Conservation (phyloP, 192 early-diverging fungal species). For the Kappamyces sp. region DNA sequence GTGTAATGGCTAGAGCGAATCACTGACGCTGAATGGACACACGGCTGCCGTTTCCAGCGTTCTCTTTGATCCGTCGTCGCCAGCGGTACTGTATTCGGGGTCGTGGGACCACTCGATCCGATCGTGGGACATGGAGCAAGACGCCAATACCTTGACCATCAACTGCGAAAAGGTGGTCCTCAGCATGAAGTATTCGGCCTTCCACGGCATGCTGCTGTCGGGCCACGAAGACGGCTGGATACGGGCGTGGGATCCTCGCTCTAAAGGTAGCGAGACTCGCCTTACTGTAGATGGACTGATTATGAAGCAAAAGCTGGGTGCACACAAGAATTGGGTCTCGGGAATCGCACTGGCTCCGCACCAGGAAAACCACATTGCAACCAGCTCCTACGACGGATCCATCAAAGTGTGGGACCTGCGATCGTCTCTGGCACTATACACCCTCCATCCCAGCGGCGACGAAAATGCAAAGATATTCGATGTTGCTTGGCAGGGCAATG, state of each 20-base stretch:
- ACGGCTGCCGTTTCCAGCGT: slow-evolving; percentile 70
- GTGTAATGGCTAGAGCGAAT: slow-evolving; percentile 9
- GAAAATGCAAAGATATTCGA: slow-evolving; percentile 58
- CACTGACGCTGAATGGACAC: slow-evolving; percentile 58
- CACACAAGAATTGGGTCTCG: slow-evolving; percentile 81
- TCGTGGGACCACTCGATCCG: slow-evolving; percentile 93
- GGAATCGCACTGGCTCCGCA: slow-evolving; percentile 78
- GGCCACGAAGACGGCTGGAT: slow-evolving; percentile 81
- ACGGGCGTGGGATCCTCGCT: slow-evolving; percentile 87
- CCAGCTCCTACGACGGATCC: slow-evolving; percentile 80
- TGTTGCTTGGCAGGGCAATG: slow-evolving; percentile 63
- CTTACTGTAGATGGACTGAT: slow-evolving; percentile 55
- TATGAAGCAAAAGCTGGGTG: slow-evolving; percentile 69
- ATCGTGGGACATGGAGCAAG: slow-evolving; percentile 79
- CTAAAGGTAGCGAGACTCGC: slow-evolving; percentile 43
- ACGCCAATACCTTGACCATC: slow-evolving; percentile 34
- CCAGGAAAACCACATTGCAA: slow-evolving; percentile 67
- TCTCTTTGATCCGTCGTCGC: slow-evolving; percentile 56
- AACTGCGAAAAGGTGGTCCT: slow-evolving; percentile 83
- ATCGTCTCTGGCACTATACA: slow-evolving; percentile 77
- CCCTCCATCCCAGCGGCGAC: slow-evolving; percentile 42
- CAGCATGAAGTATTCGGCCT: slow-evolving; percentile 63
- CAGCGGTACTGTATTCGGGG: slow-evolving; percentile 70
- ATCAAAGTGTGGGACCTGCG: slow-evolving; percentile 94
- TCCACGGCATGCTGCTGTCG: slow-evolving; percentile 70